Conservation (phyloP, 768 basidiomycete genomes). For the Mycena floridula region DNA sequence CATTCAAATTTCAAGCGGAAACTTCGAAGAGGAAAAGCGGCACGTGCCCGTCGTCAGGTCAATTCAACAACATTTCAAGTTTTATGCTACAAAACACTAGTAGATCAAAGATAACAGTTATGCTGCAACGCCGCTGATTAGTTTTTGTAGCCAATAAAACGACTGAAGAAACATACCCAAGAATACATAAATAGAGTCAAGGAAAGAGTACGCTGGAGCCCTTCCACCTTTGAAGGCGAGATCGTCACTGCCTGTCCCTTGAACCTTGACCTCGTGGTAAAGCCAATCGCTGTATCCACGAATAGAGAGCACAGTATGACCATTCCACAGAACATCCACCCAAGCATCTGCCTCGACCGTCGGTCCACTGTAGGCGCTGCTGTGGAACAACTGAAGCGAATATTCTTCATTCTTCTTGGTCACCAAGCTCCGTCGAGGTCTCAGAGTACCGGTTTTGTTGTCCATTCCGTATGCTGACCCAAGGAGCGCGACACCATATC, state of each 20-base stretch:
- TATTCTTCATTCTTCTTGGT: slow-evolving; percentile 8
- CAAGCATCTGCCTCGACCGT: slow-evolving; percentile 3
- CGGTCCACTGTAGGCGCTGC: slow-evolving; percentile 5
- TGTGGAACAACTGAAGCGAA: slow-evolving; percentile 7
- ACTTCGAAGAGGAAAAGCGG: too few species aligned
- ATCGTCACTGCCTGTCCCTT: slow-evolving; percentile 7
- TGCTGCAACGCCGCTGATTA: too few species aligned
- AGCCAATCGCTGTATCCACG: slow-evolving; percentile 5
- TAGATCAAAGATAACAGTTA: too few species aligned
- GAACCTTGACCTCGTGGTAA: slow-evolving; percentile 3
- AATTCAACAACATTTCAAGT: too few species aligned
- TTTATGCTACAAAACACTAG: too few species aligned
- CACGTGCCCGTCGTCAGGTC: too few species aligned
- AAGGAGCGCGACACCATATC: slow-evolving; percentile 6
- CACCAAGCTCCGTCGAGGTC: slow-evolving; percentile 3
- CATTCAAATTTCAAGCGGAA: too few species aligned
- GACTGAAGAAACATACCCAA: not conserved
- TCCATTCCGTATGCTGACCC: slow-evolving; percentile 7
- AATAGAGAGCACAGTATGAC: slow-evolving; percentile 5
- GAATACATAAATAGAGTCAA: slow-evolving; percentile 9
- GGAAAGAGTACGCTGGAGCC: slow-evolving; percentile 13
- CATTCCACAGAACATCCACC: slow-evolving; percentile 11
- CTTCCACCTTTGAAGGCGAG: slow-evolving; percentile 8
- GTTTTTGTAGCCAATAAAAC: not conserved
- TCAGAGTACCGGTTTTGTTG: slow-evolving; percentile 7